phyloP scores from a whole-genome alignment of 2,329 filamentous ascomycete genomes.

The Penicillium thymicola region DNA sequence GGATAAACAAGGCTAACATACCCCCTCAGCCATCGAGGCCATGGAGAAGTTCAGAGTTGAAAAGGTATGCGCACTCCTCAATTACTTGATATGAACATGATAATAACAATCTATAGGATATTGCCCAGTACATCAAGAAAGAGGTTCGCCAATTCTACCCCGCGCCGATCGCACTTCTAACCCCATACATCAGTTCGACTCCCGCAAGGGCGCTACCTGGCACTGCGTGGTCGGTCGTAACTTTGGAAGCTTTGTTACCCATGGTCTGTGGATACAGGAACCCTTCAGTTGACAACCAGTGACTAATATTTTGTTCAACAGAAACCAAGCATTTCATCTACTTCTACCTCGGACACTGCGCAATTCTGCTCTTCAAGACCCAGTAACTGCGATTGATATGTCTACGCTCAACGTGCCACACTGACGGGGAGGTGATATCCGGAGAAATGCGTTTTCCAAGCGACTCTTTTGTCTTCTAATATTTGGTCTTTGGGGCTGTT shows the following conservation, averaged over 20 bases:
- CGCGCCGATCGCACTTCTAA: conserved; percentile 16
- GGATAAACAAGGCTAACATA: conserved; percentile 26
- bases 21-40: conserved; percentile 60
- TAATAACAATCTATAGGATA: conserved; percentile 62
- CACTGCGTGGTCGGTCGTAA: conserved; percentile 98
- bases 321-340: conserved; percentile 99
- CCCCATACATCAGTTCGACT: conserved; percentile 69
- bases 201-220: conserved; percentile 96
- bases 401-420: neutral
- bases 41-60: conserved; percentile 71
- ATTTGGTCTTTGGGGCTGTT: neutral
- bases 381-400: conserved; percentile 56
- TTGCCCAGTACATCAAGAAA: conserved; percentile 93
- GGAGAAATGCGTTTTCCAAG: conserved; percentile 9
- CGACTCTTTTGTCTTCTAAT: conserved; percentile 12
- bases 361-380: conserved; percentile 98
- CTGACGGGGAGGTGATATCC: neutral
- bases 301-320: conserved; percentile 40
- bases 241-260: conserved; percentile 98
- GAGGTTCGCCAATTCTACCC: conserved; percentile 57
- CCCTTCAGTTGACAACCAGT: neutral
- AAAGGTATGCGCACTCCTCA: conserved; percentile 51
- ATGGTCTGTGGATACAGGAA: conserved; percentile 59
- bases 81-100: neutral
- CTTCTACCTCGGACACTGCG: conserved; percentile 98